Evolutionary conservation across 2,329 filamentous ascomycete genomes (phyloP).

Genomic region (Fusarium sp.): DNA sequence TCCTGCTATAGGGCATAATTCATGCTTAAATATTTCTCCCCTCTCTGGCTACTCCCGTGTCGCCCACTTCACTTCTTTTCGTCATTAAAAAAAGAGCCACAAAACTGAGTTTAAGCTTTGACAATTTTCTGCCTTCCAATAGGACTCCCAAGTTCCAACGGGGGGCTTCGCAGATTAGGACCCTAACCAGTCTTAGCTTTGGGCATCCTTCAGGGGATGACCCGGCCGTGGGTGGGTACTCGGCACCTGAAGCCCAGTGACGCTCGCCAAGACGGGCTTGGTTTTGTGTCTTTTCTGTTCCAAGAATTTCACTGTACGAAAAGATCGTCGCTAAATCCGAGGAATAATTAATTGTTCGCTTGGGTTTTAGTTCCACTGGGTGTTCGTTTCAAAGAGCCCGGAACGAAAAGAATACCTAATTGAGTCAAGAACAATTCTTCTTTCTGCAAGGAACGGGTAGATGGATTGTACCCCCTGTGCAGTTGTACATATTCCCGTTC

Average conservation of each 20-base stretch:
- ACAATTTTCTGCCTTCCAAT: background rate
- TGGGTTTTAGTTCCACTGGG: background rate
- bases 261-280: background rate
- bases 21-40: background rate
- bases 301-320: background rate
- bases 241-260: background rate
- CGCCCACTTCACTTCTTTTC: background rate
- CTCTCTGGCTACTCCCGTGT: no score
- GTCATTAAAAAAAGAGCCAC: background rate
- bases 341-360: background rate
- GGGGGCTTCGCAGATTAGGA: background rate
- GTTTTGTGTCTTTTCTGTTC: background rate
- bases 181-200: background rate
- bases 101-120: background rate
- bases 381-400: background rate
- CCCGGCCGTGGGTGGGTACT: background rate
- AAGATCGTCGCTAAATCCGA: background rate
- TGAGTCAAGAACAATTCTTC: background rate
- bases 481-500: conserved; percentile 18
- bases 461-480: background rate
- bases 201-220: background rate
- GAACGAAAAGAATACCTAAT: background rate
- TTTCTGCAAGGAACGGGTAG: no score
- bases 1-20: background rate
- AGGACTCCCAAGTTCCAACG: background rate